phyloP scores from a whole-genome alignment of 2,329 filamentous ascomycete genomes.

The Mycosphaerella arachidis region DNA sequence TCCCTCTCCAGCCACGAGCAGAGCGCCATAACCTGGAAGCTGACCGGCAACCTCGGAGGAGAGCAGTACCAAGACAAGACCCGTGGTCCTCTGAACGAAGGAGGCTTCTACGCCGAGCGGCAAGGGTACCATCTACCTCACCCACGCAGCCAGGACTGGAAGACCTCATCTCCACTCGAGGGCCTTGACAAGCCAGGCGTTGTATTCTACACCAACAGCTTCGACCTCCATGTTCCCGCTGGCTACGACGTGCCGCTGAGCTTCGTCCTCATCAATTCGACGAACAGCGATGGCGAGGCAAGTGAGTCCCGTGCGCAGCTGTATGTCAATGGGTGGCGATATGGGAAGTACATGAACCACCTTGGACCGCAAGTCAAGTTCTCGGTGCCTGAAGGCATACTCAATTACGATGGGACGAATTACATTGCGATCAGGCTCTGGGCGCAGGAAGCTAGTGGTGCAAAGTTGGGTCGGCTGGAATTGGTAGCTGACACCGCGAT shows the following conservation, averaged over 20 bases:
- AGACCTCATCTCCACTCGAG: conserved; percentile 31
- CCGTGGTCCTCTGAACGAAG: conserved; percentile 62
- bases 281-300: conserved; percentile 26
- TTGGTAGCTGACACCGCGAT: conserved; percentile 12
- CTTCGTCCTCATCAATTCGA: conserved; percentile 47
- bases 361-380: conserved; percentile 67
- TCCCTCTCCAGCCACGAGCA: background rate
- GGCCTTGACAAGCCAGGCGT: conserved; percentile 51
- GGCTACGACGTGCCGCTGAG: conserved; percentile 57
- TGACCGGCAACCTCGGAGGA: conserved; percentile 63
- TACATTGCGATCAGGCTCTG: conserved; percentile 55
- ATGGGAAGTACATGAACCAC: conserved; percentile 61
- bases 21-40: conserved; percentile 49
- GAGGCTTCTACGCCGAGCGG: conserved; percentile 58
- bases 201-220: conserved; percentile 52
- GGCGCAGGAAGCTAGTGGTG: conserved; percentile 54
- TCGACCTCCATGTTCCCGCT: conserved; percentile 51
- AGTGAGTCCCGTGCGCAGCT: conserved; percentile 55
- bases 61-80: conserved; percentile 56
- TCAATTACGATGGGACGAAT: conserved; percentile 60
- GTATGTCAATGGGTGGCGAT: conserved; percentile 72
- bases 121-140: conserved; percentile 57
- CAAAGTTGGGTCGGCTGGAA: conserved; percentile 46
- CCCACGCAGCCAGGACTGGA: conserved; percentile 46
- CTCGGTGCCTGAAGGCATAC: conserved; percentile 67